These are phyloP conservation scores for Endotrypanum monterogeii DNA, from an alignment of 208 protist genomes.

Conservation along the genomic window DNA sequence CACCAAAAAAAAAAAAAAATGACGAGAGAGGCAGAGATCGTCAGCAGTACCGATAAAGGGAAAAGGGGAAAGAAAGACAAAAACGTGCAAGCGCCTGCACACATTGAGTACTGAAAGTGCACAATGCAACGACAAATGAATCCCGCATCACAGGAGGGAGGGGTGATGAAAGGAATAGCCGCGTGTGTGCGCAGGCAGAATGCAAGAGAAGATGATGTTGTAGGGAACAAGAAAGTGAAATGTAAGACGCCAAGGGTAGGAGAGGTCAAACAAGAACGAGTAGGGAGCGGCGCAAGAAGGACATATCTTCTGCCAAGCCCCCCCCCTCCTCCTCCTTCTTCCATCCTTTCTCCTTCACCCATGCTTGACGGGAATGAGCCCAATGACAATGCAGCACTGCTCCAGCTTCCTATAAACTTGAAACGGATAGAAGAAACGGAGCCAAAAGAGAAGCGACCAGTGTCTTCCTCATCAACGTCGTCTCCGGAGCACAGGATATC, in stretches of 20 bases:
- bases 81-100: constrained; percentile 1
- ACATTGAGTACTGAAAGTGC: not conserved
- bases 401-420: not conserved
- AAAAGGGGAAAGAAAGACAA: constrained; percentile 11
- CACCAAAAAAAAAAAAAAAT: not conserved
- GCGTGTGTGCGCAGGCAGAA: not conserved
- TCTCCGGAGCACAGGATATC: not conserved
- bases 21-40: not conserved
- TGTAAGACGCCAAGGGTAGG: not conserved
- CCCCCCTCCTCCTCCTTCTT: no score
- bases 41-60: not conserved
- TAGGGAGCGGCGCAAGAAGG: not conserved
- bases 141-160: not conserved
- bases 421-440: not conserved
- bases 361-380: not conserved
- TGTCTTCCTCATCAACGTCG: not conserved
- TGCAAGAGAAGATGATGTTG: not conserved
- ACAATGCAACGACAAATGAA: not conserved
- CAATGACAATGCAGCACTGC: not conserved
- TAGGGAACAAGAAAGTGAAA: not conserved
- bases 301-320: not conserved
- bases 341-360: not conserved
- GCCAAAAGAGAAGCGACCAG: not conserved
- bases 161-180: not conserved
- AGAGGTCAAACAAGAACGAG: not conserved